These are phyloP conservation scores for Haplosporangium gracile DNA, from an alignment of 192 early-diverging fungal genomes.

Conservation along the genomic window DNA sequence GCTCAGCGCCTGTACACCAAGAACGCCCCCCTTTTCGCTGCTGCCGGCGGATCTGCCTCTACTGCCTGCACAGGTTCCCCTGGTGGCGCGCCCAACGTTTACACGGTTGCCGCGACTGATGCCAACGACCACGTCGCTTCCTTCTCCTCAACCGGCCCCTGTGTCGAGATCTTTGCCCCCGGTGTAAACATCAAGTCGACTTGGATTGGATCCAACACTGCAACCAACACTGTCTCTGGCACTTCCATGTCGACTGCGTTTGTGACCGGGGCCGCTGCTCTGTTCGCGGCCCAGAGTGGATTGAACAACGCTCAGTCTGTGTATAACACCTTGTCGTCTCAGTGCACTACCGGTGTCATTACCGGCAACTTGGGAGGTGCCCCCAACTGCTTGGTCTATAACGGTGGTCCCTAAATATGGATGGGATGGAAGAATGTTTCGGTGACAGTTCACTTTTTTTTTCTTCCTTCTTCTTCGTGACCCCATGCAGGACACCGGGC, in stretches of 20 bases:
- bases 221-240: constrained; percentile 91
- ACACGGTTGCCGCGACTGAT: constrained; percentile 65
- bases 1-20: constrained; percentile 49
- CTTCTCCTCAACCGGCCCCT: constrained; percentile 79
- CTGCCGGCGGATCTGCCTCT: constrained; percentile 72
- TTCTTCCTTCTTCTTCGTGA: neutral
- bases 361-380: constrained; percentile 25
- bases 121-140: constrained; percentile 69
- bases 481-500: too few relatives aligned
- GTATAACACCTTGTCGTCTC: constrained; percentile 65
- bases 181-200: constrained; percentile 70
- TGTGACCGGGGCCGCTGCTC: constrained; percentile 84
- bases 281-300: constrained; percentile 55
- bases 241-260: constrained; percentile 94
- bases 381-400: constrained; percentile 31
- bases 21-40: constrained; percentile 68
- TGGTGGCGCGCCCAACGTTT: constrained; percentile 55
- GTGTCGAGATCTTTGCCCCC: constrained; percentile 67
- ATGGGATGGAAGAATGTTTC: neutral
- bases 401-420: constrained; percentile 29
- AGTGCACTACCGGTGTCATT: constrained; percentile 61
- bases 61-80: constrained; percentile 66
- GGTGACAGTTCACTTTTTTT: neutral
- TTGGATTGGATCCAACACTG: constrained; percentile 70
- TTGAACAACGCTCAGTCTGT: constrained; percentile 37